A percentile compares a stretch with the other conserved stretches of the same genome.
Conservation (phyloP, 345 rosid genomes). For the Toxicodendron radicans region DNA sequence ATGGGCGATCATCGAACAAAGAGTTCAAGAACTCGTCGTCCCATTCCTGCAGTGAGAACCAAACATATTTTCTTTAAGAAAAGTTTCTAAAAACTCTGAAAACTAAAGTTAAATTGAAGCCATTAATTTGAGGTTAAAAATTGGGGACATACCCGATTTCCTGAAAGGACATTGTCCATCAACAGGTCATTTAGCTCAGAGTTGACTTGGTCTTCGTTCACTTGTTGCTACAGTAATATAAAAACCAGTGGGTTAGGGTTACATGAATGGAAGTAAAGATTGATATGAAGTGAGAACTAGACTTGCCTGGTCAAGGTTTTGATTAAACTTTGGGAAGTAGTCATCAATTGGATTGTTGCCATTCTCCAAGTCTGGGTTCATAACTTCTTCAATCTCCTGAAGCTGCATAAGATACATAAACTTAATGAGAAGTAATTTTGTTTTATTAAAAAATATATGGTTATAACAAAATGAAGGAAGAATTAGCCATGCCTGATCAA, state of each 20-base stretch:
- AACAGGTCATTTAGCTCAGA: background rate
- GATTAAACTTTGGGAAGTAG: conserved; percentile 7
- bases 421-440: background rate
- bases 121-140: background rate
- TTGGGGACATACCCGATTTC: background rate
- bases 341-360: background rate
- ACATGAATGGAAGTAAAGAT: background rate
- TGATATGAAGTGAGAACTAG: background rate
- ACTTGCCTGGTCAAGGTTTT: conserved; percentile 18
- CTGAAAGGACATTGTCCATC: background rate
- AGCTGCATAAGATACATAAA: background rate
- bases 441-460: conserved; percentile 2
- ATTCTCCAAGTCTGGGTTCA: background rate
- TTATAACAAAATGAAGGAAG: background rate
- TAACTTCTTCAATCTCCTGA: background rate
- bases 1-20: conserved; percentile 3
- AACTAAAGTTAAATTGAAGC: background rate
- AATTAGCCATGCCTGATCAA: conserved; percentile 25
- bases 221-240: background rate
- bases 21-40: conserved; percentile 36
- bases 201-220: background rate
- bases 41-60: conserved; percentile 20
- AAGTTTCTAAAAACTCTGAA: background rate
- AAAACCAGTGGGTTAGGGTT: background rate
- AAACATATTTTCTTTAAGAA: background rate